Base-by-base conservation (phyloP, 805 yeast species). In the Candida jianshihensis region DNA sequence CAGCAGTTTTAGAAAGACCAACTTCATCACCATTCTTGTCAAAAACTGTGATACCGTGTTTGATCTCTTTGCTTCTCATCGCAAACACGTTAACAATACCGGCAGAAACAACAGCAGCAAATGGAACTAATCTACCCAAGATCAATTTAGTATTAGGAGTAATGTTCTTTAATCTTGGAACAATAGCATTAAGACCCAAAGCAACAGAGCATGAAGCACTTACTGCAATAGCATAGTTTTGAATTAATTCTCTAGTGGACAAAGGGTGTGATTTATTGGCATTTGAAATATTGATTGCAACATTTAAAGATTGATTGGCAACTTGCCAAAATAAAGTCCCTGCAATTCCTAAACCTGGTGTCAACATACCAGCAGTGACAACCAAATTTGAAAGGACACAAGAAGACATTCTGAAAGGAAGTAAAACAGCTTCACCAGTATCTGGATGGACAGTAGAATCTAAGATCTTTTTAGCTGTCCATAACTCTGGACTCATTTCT, bases 311-410 rank as follows among this genome's bases (percentile, higher is more conserved):
- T 63, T 92, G 99, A 63, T 92, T 92, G 16, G 97, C 95, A 57
- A 92, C 76, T 64, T 92, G 99, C 99, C 98, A 92, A 62, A 92
- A 90, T 17, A 88, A 57, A 0, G 97, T 90, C 26, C 98, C 99
- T 0, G 73, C 76, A 9, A 88, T 78, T 9, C 95, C 94, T 54
- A 92, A 60, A 38, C 84, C 83, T 7, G 99, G 99, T 2, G 97
- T 90, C 46, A 92, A 72, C 99, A 92, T 92, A 46, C 99, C 99
- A 4, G 83, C 90, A 6, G 97, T 90, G 34, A 92, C 97, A 17
- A 90, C 90, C 60, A 92, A 64, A 59, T 92, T 92, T 10, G 96
- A 86, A 36, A 92, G 66, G 14, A 92, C 99, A 64, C 92, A 87
- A 22, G 90, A 81, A 18, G 96, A 87, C 99, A 92, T 92, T 62